phyloP scores from a whole-genome alignment of 1,284 basidiomycete species.

The Malassezia psittaci region DNA sequence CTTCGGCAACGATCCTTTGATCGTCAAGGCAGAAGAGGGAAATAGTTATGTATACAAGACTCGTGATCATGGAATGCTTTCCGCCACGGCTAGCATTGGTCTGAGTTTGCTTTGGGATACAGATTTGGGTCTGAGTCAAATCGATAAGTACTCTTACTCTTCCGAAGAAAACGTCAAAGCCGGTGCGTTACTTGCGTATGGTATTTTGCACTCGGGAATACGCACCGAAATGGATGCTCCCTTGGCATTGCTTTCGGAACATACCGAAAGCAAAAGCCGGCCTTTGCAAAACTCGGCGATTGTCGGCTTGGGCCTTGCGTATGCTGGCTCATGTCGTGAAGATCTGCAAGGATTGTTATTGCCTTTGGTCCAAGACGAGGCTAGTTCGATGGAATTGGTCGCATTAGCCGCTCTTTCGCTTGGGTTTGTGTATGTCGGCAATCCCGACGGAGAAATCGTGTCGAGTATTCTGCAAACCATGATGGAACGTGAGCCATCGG shows the following conservation, averaged over 20 bases:
- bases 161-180: conserved; percentile 94
- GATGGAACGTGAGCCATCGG: conserved; percentile 55
- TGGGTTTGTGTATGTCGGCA: conserved; percentile 91
- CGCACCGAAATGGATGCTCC: conserved; percentile 89
- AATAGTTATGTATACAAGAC: conserved; percentile 99
- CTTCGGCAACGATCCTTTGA: conserved; percentile 95
- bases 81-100: conserved; percentile 85
- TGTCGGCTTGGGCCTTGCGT: conserved; percentile 66
- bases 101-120: conserved; percentile 92
- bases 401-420: conserved; percentile 76
- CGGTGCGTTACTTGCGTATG: conserved; percentile 87
- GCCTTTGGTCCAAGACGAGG: conserved; percentile 42
- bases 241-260: conserved; percentile 78
- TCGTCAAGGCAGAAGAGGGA: conserved; percentile 90
- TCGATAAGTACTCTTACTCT: conserved; percentile 97
- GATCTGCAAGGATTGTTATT: conserved; percentile 56
- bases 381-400: conserved; percentile 72
- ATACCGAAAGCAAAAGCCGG: conserved; percentile 76
- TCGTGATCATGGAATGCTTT: conserved; percentile 98
- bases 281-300: conserved; percentile 78
- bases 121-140: conserved; percentile 81
- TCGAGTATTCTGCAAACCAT: conserved; percentile 80
- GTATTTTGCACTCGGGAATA: conserved; percentile 79
- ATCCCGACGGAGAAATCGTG: conserved; percentile 85
- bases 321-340: conserved; percentile 80